Evolutionary conservation across 73 alveolate species (phyloP), one percentile per base, ranked within the genome.

Genomic region (Paramecium primaurelia): DNA sequence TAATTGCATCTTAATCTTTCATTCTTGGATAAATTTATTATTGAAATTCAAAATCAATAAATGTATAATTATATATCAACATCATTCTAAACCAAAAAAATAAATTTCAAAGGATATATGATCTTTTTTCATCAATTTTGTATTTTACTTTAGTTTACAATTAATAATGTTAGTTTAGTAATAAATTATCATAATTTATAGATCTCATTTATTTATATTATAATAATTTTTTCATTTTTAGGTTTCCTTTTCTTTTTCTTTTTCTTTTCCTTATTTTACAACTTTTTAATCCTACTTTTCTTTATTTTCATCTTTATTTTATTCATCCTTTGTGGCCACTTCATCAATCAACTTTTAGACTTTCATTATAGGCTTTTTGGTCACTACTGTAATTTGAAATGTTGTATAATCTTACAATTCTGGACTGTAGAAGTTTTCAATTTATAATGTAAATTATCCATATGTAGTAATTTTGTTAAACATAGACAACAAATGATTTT

Each of bases 361-460:
- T 80, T 80, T 80, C 75, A 80, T 36, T 0, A 80, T 37, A 11
- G 91, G 91, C 14, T 80, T 80, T 80, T 47, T 80, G 9, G 91
- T 47, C 37, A 80, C 30, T 47, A 80, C 59, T 8, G 71, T 42
- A 64, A 80, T 49, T 44, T 34, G 75, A n/a, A 80, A 80, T 32
- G 47, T 80, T 12, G 58, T 49, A 45, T 80, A 80, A 45, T 80
- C 91, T 26, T 47, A 7, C 1, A 80, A 49, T 80, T 80, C 91
- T 45, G 71, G 77, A 45, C 77, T 45, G 54, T 80, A 80, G 25
- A 44, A 80, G 49, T 80, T 80, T 44, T 80, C 91, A 45, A 80
- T 47, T 80, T 80, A 80, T 47, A 80, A 20, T 49, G 47, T 32
- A 12, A 49, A 25, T 26, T 45, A 80, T 26, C 91, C 91, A 80